Evolutionary conservation across 768 basidiomycete genomes (phyloP).

Genomic region (Lentinula guzmanii): DNA sequence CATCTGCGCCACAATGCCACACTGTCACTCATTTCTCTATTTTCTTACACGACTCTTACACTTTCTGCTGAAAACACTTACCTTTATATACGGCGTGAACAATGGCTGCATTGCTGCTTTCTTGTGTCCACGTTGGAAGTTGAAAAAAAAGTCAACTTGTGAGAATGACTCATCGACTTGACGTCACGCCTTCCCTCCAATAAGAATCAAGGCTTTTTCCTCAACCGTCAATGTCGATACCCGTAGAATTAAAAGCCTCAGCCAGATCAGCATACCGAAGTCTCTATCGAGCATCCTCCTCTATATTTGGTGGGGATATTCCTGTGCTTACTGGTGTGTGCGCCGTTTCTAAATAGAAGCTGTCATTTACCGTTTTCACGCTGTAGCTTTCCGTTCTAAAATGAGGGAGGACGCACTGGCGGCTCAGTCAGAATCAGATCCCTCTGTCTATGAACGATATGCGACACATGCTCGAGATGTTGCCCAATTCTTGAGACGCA

Average conservation of each 20-base stretch:
- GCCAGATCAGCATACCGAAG: constrained; percentile 73
- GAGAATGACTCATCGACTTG: not conserved
- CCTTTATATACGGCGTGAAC: too few relatives aligned
- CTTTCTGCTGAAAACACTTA: too few relatives aligned
- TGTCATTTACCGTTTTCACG: constrained; percentile 8
- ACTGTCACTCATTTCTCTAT: not conserved
- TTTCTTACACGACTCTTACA: too few relatives aligned
- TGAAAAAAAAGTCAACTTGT: too few relatives aligned
- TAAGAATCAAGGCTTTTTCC: not conserved
- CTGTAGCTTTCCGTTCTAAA: constrained; percentile 65
- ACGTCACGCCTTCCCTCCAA: not conserved
- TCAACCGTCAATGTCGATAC: constrained; percentile 41
- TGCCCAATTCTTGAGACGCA: constrained; percentile 66
- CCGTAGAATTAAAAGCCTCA: constrained; percentile 51
- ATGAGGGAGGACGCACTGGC: constrained; percentile 55
- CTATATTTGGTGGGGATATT: constrained; percentile 65
- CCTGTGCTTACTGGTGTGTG: constrained; percentile 45
- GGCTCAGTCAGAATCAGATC: constrained; percentile 34
- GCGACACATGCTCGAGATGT: constrained; percentile 63
- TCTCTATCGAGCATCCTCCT: constrained; percentile 58
- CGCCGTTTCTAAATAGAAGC: not conserved
- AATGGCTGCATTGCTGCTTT: too few relatives aligned
- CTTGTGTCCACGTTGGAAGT: too few relatives aligned
- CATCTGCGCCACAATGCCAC: not conserved
- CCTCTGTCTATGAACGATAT: constrained; percentile 44